Evolutionary conservation across 2,329 filamentous ascomycete species (phyloP).

Genomic region (Ceratocystis huliohia): DNA sequence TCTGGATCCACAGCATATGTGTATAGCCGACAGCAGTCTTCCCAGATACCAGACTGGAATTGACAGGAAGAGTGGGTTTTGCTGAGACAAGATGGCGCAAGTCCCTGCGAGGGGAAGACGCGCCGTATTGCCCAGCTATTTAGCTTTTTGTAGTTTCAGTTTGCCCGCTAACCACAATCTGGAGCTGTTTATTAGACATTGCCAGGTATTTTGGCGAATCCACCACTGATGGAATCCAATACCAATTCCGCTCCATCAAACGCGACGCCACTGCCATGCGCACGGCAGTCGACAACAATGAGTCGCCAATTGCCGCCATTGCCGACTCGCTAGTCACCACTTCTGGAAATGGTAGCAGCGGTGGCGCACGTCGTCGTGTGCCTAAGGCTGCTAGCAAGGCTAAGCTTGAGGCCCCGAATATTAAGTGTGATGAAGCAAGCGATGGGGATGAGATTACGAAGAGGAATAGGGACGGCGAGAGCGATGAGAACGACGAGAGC

Average conservation of each 20-base stretch:
- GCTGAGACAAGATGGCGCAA: neutral
- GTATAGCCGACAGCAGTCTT: conserved; percentile 27
- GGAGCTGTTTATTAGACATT: conserved; percentile 35
- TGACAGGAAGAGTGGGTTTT: conserved; percentile 32
- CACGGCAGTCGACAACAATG: conserved; percentile 33
- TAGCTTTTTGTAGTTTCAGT: neutral
- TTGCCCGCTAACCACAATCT: neutral
- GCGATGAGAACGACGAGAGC: conserved; percentile 22
- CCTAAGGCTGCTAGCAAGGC: conserved; percentile 16
- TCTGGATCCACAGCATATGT: conserved; percentile 34
- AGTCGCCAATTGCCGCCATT: conserved; percentile 35
- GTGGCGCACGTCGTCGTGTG: conserved; percentile 12
- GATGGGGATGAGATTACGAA: conserved; percentile 21
- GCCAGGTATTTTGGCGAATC: conserved; percentile 48
- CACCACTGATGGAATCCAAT: conserved; percentile 45
- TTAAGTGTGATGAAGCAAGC: conserved; percentile 25
- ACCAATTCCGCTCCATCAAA: conserved; percentile 47
- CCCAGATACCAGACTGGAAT: conserved; percentile 31
- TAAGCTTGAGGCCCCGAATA: conserved; percentile 21
- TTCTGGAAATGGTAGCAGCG: conserved; percentile 18
- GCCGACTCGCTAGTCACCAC: conserved; percentile 22
- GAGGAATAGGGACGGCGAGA: conserved; percentile 25
- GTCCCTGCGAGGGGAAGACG: neutral
- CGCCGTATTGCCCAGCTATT: neutral
- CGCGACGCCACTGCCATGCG: conserved; percentile 38